These are phyloP conservation scores for Talaromyces sp. DNA, from an alignment of 2,329 filamentous ascomycete species.

Conservation along the genomic window DNA sequence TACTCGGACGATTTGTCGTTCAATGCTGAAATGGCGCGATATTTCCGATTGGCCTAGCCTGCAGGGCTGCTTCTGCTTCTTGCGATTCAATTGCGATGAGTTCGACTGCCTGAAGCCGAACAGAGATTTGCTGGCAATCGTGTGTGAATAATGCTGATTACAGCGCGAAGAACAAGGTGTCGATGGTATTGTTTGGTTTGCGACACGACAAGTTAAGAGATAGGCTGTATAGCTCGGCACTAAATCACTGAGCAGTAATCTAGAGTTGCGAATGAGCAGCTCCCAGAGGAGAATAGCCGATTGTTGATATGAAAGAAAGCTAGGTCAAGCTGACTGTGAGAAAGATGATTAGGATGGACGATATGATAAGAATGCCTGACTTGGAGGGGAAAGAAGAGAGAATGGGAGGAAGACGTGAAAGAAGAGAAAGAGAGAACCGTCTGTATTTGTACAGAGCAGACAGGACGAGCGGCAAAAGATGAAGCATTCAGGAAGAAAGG, in stretches of 20 bases:
- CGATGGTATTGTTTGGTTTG: neutral
- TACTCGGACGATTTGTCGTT: neutral
- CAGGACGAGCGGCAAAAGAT: constrained; percentile 10
- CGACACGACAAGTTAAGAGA: neutral
- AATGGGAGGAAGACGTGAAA: constrained; percentile 16
- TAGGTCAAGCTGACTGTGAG: neutral
- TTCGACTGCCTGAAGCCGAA: neutral
- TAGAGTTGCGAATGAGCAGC: neutral
- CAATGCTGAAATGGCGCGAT: neutral
- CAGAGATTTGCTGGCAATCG: neutral
- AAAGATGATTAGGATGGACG: neutral
- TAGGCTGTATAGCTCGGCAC: neutral
- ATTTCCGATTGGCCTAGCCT: neutral
- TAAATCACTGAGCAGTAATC: neutral
- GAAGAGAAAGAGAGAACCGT: constrained; percentile 18
- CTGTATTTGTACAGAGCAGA: constrained; percentile 20
- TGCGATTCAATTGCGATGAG: neutral
- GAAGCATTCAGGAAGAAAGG: constrained; percentile 20
- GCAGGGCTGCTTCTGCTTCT: neutral
- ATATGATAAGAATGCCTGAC: neutral
- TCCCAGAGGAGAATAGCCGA: neutral
- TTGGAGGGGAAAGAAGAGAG: constrained; percentile 3
- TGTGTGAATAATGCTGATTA: neutral
- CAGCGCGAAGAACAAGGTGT: neutral
- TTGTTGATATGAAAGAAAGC: constrained; percentile 5